These are phyloP conservation scores for Aspergillus sp. DNA, from an alignment of 2,329 filamentous ascomycete species.

Conservation along the genomic window DNA sequence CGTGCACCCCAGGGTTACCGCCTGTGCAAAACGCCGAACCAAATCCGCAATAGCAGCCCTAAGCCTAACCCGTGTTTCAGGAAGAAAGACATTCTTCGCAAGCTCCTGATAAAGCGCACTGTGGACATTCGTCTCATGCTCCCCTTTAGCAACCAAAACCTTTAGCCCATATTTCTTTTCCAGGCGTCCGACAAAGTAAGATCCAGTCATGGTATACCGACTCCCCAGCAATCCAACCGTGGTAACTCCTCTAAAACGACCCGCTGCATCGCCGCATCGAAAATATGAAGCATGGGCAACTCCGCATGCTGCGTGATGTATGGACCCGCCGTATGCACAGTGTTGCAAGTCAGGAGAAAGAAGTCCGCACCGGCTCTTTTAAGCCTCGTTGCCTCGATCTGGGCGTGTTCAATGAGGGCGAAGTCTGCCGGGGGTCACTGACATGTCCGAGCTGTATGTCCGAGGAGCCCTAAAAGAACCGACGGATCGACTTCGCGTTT, in stretches of 20 bases:
- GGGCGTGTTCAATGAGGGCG: not conserved
- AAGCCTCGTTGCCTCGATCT: not conserved
- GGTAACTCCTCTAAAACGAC: accelerated
- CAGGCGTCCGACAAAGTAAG: not conserved
- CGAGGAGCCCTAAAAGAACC: no score
- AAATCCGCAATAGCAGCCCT: not conserved
- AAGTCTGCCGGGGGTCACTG: not conserved
- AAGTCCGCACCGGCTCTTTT: not conserved
- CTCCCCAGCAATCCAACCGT: not conserved
- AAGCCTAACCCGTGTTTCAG: not conserved
- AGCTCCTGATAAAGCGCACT: not conserved
- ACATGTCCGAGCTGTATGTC: no score
- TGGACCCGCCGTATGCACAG: not conserved
- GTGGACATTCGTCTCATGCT: not conserved
- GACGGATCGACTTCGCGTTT: no score
- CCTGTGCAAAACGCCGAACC: not conserved
- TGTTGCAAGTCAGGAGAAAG: not conserved
- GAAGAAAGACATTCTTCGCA: not conserved
- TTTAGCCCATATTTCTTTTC: not conserved
- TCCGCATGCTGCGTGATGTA: not conserved
- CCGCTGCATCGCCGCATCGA: not conserved
- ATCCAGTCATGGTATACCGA: not conserved
- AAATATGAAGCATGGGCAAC: not conserved
- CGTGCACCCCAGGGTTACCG: not conserved
- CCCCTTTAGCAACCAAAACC: not conserved